These are phyloP conservation scores for Apiospora hydei DNA, from an alignment of 2,329 filamentous ascomycete genomes.

Conservation along the genomic window DNA sequence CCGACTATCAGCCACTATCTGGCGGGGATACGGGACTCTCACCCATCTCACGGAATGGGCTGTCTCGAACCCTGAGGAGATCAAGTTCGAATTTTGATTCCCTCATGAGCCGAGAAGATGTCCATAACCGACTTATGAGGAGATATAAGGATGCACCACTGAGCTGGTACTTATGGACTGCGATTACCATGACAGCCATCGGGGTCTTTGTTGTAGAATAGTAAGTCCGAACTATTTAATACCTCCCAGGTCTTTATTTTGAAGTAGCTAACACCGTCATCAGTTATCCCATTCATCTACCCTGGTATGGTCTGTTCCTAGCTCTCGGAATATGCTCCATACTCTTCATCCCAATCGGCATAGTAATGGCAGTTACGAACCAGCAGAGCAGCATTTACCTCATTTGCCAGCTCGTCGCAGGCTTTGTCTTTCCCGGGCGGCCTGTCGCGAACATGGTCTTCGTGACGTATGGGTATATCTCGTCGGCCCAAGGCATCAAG, in stretches of 20 bases:
- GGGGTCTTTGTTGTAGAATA: conserved; percentile 88
- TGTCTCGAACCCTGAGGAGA: conserved; percentile 21
- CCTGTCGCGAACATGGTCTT: conserved; percentile 95
- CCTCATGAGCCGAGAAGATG: conserved; percentile 76
- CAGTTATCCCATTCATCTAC: conserved; percentile 80
- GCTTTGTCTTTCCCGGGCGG: conserved; percentile 80
- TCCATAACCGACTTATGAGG: conserved; percentile 85
- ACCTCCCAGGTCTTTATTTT: background rate
- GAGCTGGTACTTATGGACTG: conserved; percentile 81
- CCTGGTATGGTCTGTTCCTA: conserved; percentile 85
- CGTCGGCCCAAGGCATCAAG: conserved; percentile 86
- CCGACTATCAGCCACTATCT: conserved; percentile 60
- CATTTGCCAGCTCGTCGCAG: conserved; percentile 85
- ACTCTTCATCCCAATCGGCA: conserved; percentile 89
- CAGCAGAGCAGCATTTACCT: conserved; percentile 88
- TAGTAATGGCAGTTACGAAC: conserved; percentile 93
- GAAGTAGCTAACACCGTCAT: background rate
- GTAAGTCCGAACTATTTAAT: conserved; percentile 53
- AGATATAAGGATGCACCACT: conserved; percentile 83
- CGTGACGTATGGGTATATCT: conserved; percentile 90
- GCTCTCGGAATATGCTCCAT: conserved; percentile 79
- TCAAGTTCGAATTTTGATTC: conserved; percentile 52
- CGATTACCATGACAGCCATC: conserved; percentile 76
- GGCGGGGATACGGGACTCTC: conserved; percentile 34
- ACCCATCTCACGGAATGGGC: conserved; percentile 31